Base-by-base conservation (phyloP, 345 rosid species). In the Populus pruinosa region DNA sequence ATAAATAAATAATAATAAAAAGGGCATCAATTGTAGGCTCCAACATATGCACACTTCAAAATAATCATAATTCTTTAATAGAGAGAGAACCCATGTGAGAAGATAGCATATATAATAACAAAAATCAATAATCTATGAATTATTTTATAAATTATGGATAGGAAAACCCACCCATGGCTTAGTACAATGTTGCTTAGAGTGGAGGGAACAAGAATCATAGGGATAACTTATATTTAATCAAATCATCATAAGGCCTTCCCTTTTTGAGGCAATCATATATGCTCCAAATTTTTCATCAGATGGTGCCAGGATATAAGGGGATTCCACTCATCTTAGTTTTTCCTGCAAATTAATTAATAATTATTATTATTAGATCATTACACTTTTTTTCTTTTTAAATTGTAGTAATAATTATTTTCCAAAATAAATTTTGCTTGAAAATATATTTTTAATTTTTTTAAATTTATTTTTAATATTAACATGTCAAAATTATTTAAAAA, bases 391-490 rank as follows among this genome's bases (percentile, higher is more conserved):
- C 2, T 43, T 47, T 14, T 16, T 6, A 49, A 5, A 5, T 33
- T 33, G 5, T 0, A 33, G 0, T 0, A 33, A 33, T 4, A 0
- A 4, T 33, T 4, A 0, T 33, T 33, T 33, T n/a, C n/a, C n/a
- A n/a, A n/a, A n/a, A n/a, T n/a, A n/a, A n/a, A n/a, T n/a, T n/a
- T n/a, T n/a, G n/a, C 5, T 33, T 33, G 5, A 2, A 33, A 33
- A 33, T 33, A 31, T 33, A 33, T 33, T 33, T 33, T 33, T 33
- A 4, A 4, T 33, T 33, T 33, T 33, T 33, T 33, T 2, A 29
- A 29, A 29, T 29, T 29, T 29, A 29, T 29, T 29, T 31, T 2
- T 33, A 0, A 33, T 0, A 33, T 33, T 0, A 33, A 0, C 36
- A 33, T 0, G 5, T 33, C 36, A 33, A 33, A 4, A 33, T 0